A percentile compares a stretch with the other conserved stretches of the same genome.
Conservation (phyloP, 1,284 basidiomycete species). For the Leccinum pachyderme region DNA sequence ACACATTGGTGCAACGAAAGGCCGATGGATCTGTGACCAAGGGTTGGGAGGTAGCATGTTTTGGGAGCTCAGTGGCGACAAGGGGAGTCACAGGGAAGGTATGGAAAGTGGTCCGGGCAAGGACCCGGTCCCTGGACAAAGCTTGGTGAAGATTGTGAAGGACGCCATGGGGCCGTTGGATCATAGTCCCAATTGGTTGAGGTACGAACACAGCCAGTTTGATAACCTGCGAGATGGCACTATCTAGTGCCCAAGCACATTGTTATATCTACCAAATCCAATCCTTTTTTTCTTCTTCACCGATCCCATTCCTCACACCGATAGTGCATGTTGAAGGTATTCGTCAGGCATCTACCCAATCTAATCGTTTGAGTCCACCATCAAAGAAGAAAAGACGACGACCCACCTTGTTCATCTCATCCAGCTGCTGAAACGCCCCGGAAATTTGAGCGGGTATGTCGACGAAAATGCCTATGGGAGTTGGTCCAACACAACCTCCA, state of each 20-base stretch:
- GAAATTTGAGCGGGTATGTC: not conserved
- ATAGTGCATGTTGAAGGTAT: no score
- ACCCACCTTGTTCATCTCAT: no score
- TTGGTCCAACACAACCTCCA: constrained; percentile 46
- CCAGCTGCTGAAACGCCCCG: no score
- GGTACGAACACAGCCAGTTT: constrained; percentile 69
- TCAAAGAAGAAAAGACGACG: no score
- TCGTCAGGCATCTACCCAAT: no score
- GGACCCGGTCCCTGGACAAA: constrained; percentile 56
- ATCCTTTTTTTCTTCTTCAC: no score
- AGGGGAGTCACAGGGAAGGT: constrained; percentile 59
- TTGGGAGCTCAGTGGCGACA: constrained; percentile 84
- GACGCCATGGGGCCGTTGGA: constrained; percentile 75
- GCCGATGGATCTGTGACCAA: constrained; percentile 69
- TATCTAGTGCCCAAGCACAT: constrained; percentile 18
- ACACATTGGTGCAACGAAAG: constrained; percentile 66
- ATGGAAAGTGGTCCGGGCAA: constrained; percentile 72
- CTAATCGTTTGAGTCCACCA: no score
- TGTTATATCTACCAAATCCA: not conserved
- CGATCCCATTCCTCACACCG: no score
- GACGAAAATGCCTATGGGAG: constrained; percentile 11
- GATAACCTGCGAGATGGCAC: constrained; percentile 71
- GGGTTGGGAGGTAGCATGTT: constrained; percentile 82
- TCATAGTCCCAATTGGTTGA: constrained; percentile 64
- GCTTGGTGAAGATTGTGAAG: constrained; percentile 68